Percentiles rank a stretch among this genome's conserved stretches.
These are phyloP conservation scores for Lithospermum erythrorhizon DNA, from an alignment of 257 asterid genomes.

Conservation along the genomic window DNA sequence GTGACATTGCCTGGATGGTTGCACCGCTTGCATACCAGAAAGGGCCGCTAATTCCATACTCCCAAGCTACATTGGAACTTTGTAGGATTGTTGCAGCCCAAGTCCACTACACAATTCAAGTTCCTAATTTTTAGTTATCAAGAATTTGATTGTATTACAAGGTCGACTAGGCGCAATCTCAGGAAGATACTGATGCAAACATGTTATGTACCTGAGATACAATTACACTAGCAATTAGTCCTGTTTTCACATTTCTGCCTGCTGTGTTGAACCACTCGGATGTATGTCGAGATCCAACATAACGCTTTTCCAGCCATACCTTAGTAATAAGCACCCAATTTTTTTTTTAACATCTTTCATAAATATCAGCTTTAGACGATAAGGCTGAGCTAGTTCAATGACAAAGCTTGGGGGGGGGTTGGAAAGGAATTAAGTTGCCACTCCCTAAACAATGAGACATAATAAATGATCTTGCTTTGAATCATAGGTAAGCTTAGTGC, in stretches of 20 bases:
- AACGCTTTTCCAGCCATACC: slow-evolving; percentile 93
- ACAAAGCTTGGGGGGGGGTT: too few species aligned
- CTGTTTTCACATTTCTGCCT: slow-evolving; percentile 86
- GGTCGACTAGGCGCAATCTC: background rate
- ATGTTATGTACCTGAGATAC: slow-evolving; percentile 64
- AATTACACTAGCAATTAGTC: slow-evolving; percentile 87
- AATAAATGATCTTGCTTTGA: too few species aligned
- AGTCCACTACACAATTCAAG: slow-evolving; percentile 59
- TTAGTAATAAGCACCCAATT: slow-evolving; percentile 9
- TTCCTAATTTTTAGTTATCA: background rate
- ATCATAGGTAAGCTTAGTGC: too few species aligned
- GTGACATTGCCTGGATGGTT: slow-evolving; percentile 57
- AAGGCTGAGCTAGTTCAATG: too few species aligned
- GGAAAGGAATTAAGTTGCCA: too few species aligned
- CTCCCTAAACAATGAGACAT: too few species aligned
- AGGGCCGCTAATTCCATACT: slow-evolving; percentile 94
- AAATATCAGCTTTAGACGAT: background rate
- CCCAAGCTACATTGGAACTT: slow-evolving; percentile 92
- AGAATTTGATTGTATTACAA: background rate
- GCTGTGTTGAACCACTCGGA: slow-evolving; percentile 98
- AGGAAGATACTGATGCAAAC: background rate
- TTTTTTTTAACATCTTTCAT: background rate
- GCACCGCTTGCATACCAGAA: slow-evolving; percentile 99
- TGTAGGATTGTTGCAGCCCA: slow-evolving; percentile 97
- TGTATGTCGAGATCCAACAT: slow-evolving; percentile 77